Percentiles rank a stretch among this genome's conserved stretches.
These are phyloP conservation scores for Myxozyma lipomycoides DNA, from an alignment of 805 yeast species.

Conservation along the genomic window DNA sequence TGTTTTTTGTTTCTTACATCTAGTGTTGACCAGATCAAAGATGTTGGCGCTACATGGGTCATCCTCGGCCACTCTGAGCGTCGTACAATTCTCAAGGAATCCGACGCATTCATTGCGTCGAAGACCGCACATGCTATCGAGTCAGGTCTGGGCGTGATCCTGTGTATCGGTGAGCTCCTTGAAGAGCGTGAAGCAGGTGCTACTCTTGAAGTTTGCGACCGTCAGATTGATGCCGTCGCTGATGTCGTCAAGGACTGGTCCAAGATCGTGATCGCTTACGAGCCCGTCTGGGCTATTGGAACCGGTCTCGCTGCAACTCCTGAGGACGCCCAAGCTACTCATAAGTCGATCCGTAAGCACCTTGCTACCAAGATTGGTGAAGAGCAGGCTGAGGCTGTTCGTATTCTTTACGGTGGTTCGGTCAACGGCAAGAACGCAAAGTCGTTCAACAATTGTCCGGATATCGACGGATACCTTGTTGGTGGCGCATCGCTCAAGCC, in stretches of 20 bases:
- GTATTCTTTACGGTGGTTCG: slow-evolving; percentile 98
- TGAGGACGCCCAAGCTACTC: slow-evolving; percentile 95
- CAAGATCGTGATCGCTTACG: slow-evolving; percentile 91
- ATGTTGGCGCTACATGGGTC: slow-evolving; percentile 90
- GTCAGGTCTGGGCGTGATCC: slow-evolving; percentile 81
- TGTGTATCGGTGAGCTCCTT: slow-evolving; percentile 88
- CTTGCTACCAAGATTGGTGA: slow-evolving; percentile 72
- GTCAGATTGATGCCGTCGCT: slow-evolving; percentile 86
- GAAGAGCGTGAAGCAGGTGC: slow-evolving; percentile 79
- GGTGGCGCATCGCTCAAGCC: slow-evolving; percentile 99
- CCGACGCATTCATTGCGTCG: slow-evolving; percentile 78
- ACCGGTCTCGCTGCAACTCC: slow-evolving; percentile 99
- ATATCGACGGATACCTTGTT: slow-evolving; percentile 97
- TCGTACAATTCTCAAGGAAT: slow-evolving; percentile 87
- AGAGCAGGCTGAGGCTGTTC: slow-evolving; percentile 67
- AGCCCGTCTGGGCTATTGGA: slow-evolving; percentile 99
- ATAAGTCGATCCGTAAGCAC: slow-evolving; percentile 80
- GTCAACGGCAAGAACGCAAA: slow-evolving; percentile 92
- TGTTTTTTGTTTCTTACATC: background rate
- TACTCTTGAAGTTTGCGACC: slow-evolving; percentile 80
- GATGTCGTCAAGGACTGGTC: slow-evolving; percentile 83
- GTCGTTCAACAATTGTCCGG: slow-evolving; percentile 85
- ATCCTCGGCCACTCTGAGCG: slow-evolving; percentile 98
- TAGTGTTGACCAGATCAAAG: slow-evolving; percentile 73
- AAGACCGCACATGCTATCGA: slow-evolving; percentile 94